phyloP scores from a whole-genome alignment of 2,329 filamentous ascomycete genomes.

The Penicillium sp. region DNA sequence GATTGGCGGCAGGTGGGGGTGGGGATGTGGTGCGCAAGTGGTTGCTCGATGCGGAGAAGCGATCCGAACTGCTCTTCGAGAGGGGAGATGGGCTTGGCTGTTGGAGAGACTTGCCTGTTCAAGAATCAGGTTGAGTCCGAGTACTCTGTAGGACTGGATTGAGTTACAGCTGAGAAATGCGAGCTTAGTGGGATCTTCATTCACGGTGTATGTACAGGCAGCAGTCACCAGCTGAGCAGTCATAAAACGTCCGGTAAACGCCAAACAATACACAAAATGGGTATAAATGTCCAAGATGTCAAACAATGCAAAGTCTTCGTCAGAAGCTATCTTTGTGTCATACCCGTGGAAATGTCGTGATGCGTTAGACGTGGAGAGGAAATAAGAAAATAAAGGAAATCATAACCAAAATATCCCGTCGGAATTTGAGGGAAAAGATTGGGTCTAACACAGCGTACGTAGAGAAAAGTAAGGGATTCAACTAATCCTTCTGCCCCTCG shows the following conservation, averaged over 20 bases:
- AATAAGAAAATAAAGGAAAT: neutral
- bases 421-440: neutral
- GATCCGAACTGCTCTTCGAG: neutral
- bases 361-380: neutral
- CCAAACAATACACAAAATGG: constrained; percentile 6
- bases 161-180: too few relatives aligned
- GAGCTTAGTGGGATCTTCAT: neutral
- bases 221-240: neutral
- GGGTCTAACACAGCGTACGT: neutral
- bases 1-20: neutral
- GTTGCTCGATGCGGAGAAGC: neutral
- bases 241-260: neutral
- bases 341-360: neutral
- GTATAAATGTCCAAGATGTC: constrained; percentile 11
- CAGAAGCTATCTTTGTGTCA: too few relatives aligned
- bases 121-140: too few relatives aligned
- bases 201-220: neutral
- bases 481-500: constrained; percentile 71
- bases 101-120: neutral
- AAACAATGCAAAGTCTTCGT: neutral
- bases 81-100: neutral
- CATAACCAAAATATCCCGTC: neutral
- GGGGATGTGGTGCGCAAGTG: neutral
- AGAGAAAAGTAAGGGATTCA: neutral
- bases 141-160: too few relatives aligned